Evolutionary conservation across 257 asterid species (phyloP).

Genomic region (Catharanthus roseus): DNA sequence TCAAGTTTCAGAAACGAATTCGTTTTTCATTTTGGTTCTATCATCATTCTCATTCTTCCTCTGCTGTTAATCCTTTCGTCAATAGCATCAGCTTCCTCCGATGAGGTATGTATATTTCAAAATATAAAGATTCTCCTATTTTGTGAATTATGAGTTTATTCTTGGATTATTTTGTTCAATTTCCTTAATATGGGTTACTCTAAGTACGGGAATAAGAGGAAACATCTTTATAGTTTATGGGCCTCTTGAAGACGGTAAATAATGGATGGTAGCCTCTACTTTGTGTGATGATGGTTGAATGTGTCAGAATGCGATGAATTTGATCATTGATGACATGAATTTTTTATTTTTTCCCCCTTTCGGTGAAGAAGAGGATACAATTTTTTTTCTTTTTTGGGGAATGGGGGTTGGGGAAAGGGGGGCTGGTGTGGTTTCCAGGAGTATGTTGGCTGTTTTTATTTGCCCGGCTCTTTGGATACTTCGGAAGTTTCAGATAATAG

Average conservation of each 20-base stretch:
- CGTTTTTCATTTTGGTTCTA: not conserved
- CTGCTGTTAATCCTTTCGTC: conserved; percentile 10
- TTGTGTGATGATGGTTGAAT: not conserved
- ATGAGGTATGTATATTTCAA: conserved; percentile 12
- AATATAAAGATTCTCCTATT: not conserved
- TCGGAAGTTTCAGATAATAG: not conserved
- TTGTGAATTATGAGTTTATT: not conserved
- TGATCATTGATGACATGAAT: not conserved
- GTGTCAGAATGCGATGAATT: not conserved
- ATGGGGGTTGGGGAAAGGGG: no score
- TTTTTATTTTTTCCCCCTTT: no score
- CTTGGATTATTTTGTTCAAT: not conserved
- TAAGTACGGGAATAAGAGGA: no score
- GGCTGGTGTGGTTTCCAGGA: not conserved
- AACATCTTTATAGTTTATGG: not conserved
- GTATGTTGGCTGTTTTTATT: not conserved
- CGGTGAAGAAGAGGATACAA: no score
- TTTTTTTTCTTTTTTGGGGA: not conserved
- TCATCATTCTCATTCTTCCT: not conserved
- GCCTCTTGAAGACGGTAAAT: not conserved
- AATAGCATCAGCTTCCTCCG: conserved; percentile 1
- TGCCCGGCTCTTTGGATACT: not conserved
- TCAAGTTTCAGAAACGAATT: not conserved
- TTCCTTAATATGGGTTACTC: no score
- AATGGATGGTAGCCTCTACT: not conserved